phyloP scores from a whole-genome alignment of 2,329 filamentous ascomycete genomes.

The Colletotrichum spaethianum region DNA sequence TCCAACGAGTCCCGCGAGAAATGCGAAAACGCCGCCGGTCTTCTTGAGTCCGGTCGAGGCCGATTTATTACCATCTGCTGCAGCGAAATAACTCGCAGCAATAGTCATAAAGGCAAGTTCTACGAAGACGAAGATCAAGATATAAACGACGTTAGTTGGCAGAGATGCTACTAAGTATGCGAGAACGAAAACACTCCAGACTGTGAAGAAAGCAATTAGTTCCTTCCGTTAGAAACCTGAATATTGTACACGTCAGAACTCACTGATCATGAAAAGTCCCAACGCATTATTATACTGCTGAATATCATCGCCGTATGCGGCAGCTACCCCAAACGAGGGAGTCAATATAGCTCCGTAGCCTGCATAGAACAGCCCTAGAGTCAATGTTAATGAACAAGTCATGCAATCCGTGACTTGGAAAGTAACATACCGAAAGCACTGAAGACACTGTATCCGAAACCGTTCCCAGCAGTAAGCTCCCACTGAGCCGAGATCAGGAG shows the following conservation, averaged over 20 bases:
- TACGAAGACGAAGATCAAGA: constrained; percentile 46
- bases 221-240: not conserved
- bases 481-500: constrained; percentile 69
- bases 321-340: constrained; percentile 45
- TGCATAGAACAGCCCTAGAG: constrained; percentile 46
- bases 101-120: constrained; percentile 44
- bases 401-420: too few relatives aligned
- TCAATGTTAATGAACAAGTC: not conserved
- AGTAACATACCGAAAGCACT: constrained; percentile 62
- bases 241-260: not conserved
- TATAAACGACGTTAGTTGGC: constrained; percentile 45
- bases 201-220: constrained; percentile 11
- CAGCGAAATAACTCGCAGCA: constrained; percentile 46
- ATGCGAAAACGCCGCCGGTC: constrained; percentile 45
- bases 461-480: constrained; percentile 67
- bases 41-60: constrained; percentile 43
- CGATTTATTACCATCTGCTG: constrained; percentile 43
- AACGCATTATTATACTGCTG: constrained; percentile 47
- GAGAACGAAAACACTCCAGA: constrained; percentile 47
- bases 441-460: constrained; percentile 67
- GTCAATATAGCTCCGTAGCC: constrained; percentile 47
- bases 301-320: constrained; percentile 45
- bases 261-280: constrained; percentile 47
- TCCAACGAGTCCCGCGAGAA: constrained; percentile 46
- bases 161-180: constrained; percentile 46